Evolutionary conservation across 257 asterid species (phyloP).

Genomic region (Nicotiana obtusifolia): DNA sequence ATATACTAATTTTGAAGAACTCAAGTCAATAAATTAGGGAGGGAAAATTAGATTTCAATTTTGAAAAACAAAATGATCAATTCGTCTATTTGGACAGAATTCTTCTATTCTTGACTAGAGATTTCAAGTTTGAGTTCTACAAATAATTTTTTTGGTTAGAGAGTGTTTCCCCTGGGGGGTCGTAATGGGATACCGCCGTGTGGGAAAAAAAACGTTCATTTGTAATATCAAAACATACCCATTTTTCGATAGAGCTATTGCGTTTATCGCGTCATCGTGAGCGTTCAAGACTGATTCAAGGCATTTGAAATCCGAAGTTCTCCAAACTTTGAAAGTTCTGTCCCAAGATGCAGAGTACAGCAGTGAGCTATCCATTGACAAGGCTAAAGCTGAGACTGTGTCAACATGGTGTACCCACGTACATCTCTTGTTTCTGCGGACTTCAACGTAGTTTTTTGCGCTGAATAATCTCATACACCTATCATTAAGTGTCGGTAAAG

Average conservation of each 20-base stretch:
- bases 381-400: slow-evolving; percentile 52
- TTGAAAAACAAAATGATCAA: too few species aligned
- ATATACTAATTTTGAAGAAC: too few species aligned
- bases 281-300: slow-evolving; percentile 62
- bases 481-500: slow-evolving; percentile 53
- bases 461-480: slow-evolving; percentile 39
- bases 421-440: slow-evolving; percentile 49
- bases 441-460: slow-evolving; percentile 48
- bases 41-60: too few species aligned
- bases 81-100: too few species aligned
- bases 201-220: too few species aligned
- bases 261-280: slow-evolving; percentile 73
- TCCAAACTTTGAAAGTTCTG: slow-evolving; percentile 64
- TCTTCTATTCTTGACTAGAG: too few species aligned
- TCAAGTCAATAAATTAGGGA: too few species aligned
- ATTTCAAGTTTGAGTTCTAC: too few species aligned
- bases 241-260: slow-evolving; percentile 40
- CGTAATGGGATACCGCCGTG: too few species aligned
- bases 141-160: too few species aligned
- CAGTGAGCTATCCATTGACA: slow-evolving; percentile 36
- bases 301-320: slow-evolving; percentile 61
- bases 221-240: slow-evolving; percentile 19
- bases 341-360: slow-evolving; percentile 89
- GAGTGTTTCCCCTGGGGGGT: too few species aligned
- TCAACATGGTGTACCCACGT: slow-evolving; percentile 91